These are phyloP conservation scores for Alopecurus myosuroides DNA, from an alignment of 176 grass and related monocot species.

Conservation along the genomic window DNA sequence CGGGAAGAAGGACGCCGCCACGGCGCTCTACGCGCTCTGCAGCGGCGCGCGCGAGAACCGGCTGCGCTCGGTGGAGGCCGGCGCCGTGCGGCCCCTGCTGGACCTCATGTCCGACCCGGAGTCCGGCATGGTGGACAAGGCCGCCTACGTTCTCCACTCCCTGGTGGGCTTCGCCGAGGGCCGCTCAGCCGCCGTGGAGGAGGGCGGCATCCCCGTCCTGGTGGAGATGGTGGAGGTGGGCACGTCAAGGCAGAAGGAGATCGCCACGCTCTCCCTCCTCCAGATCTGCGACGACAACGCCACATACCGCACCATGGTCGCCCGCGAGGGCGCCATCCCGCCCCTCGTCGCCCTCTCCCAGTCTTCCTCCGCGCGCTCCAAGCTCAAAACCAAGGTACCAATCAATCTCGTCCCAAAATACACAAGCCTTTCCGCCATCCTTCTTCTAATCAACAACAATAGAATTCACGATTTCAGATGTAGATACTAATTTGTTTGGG, in stretches of 20 bases:
- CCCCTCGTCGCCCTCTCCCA: slow-evolving; percentile 89
- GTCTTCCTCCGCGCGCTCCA: slow-evolving; percentile 46
- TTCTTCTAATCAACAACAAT: neutral
- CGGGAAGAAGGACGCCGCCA: slow-evolving; percentile 92
- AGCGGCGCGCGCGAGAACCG: slow-evolving; percentile 60
- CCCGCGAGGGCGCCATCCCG: slow-evolving; percentile 88
- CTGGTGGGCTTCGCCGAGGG: slow-evolving; percentile 51
- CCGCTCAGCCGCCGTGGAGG: slow-evolving; percentile 50
- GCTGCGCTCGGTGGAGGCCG: slow-evolving; percentile 51
- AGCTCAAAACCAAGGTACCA: slow-evolving; percentile 72
- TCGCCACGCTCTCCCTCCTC: slow-evolving; percentile 65
- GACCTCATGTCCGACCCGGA: slow-evolving; percentile 91
- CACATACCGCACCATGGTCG: slow-evolving; percentile 67
- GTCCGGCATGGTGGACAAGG: slow-evolving; percentile 93
- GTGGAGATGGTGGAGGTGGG: slow-evolving; percentile 96
- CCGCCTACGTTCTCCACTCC: slow-evolving; percentile 72
- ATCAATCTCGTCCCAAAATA: neutral
- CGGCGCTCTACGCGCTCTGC: slow-evolving; percentile 74
- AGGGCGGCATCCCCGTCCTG: slow-evolving; percentile 70
- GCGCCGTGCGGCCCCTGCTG: slow-evolving; percentile 53
- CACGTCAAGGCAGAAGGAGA: slow-evolving; percentile 58
- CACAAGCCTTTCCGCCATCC: neutral
- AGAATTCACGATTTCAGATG: neutral
- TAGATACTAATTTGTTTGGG: slow-evolving; percentile 27
- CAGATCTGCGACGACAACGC: slow-evolving; percentile 84